These are phyloP conservation scores for Echium plantagineum DNA, from an alignment of 257 asterid species.

Conservation along the genomic window DNA sequence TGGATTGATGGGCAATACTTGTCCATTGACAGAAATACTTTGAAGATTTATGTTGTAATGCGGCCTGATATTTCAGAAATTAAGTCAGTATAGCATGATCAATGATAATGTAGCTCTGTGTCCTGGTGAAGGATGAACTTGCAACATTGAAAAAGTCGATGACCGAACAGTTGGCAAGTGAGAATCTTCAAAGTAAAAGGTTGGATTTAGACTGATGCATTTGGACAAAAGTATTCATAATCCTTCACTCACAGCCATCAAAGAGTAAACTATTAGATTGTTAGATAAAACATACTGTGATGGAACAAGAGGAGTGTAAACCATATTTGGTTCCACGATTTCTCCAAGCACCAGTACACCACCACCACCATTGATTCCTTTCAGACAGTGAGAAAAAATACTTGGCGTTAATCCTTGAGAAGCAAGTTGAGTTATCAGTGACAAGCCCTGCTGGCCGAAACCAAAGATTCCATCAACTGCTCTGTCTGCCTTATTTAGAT, in stretches of 20 bases:
- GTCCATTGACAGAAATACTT: conserved; percentile 85
- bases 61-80: conserved; percentile 40
- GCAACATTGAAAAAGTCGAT: too few species aligned
- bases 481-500: conserved; percentile 80
- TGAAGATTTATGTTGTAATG: conserved; percentile 81
- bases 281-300: conserved; percentile 44
- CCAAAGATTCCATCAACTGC: conserved; percentile 82
- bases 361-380: conserved; percentile 55
- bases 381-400: conserved; percentile 68
- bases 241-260: too few species aligned
- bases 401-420: conserved; percentile 54
- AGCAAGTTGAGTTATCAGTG: conserved; percentile 52
- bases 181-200: too few species aligned
- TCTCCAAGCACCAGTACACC: conserved; percentile 75
- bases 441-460: conserved; percentile 54
- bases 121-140: too few species aligned
- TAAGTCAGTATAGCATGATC: neutral
- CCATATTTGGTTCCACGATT: conserved; percentile 68
- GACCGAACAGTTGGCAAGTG: too few species aligned
- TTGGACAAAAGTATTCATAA: too few species aligned
- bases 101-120: too few species aligned
- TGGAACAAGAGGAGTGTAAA: conserved; percentile 71
- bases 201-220: too few species aligned
- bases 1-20: conserved; percentile 55
- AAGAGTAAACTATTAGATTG: neutral